These are phyloP conservation scores for Avena eriantha DNA, from an alignment of 176 grass and related monocot genomes.

Conservation along the genomic window DNA sequence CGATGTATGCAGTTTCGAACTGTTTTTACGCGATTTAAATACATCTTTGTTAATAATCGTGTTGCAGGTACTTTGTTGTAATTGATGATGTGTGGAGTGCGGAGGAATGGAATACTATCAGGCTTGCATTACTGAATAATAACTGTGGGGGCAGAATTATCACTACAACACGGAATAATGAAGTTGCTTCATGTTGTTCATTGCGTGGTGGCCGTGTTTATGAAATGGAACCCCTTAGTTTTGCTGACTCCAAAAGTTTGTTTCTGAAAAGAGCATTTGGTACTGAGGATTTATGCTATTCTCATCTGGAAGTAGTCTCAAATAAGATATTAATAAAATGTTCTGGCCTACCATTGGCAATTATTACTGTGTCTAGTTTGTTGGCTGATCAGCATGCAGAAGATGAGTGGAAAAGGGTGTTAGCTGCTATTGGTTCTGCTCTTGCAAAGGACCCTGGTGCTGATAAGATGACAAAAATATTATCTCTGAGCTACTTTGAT, in stretches of 20 bases:
- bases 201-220: background rate
- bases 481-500: slow-evolving; percentile 10
- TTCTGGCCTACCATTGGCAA: slow-evolving; percentile 7
- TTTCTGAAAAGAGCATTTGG: slow-evolving; percentile 2
- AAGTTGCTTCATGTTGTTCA: slow-evolving; percentile 8
- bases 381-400: slow-evolving; percentile 5
- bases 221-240: slow-evolving; percentile 18
- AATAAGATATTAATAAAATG: background rate
- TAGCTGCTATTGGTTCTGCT: slow-evolving; percentile 1
- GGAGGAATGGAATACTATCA: background rate
- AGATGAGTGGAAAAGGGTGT: slow-evolving; percentile 17
- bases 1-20: slow-evolving; percentile 5
- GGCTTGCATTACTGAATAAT: background rate
- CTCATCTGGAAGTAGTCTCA: background rate
- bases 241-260: background rate
- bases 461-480: slow-evolving; percentile 10
- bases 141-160: background rate
- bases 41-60: background rate
- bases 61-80: background rate
- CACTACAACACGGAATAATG: slow-evolving; percentile 7
- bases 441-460: slow-evolving; percentile 10
- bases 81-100: background rate
- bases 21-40: background rate
- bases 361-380: slow-evolving; percentile 9
- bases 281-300: background rate